Conservation (phyloP, 1,284 basidiomycete genomes). For the Leccinum griseonigrum region DNA sequence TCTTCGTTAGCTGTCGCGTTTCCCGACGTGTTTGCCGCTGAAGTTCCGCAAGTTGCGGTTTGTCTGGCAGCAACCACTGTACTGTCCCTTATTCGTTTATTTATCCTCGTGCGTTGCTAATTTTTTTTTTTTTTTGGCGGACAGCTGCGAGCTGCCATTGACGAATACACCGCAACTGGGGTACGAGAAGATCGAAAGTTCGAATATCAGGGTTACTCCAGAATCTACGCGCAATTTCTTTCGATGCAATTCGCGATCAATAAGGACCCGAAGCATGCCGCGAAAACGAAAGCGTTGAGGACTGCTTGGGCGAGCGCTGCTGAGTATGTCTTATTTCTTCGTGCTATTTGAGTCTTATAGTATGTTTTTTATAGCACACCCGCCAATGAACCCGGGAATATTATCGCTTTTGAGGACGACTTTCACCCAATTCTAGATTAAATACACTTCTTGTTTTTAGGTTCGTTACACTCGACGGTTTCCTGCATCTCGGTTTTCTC, state of each 20-base stretch:
- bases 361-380: not conserved
- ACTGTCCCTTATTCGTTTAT: not conserved
- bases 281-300: not conserved
- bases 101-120: not conserved
- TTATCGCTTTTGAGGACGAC: not conserved
- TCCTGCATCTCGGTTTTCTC: too few species aligned
- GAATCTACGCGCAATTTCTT: not conserved
- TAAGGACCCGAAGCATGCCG: too few species aligned
- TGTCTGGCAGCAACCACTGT: not conserved
- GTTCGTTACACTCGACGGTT: too few species aligned
- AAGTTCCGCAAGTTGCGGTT: not conserved
- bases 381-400: not conserved
- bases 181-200: not conserved
- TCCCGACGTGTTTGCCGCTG: not conserved
- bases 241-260: not conserved
- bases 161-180: not conserved
- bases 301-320: not conserved
- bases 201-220: not conserved
- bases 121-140: not conserved
- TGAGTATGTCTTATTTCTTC: not conserved
- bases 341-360: too few species aligned
- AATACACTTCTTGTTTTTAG: not conserved
- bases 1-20: not conserved
- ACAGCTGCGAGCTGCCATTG: not conserved
- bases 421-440: not conserved